phyloP scores from a whole-genome alignment of 495 filamentous ascomycete species.

The Neurospora pannonica region DNA sequence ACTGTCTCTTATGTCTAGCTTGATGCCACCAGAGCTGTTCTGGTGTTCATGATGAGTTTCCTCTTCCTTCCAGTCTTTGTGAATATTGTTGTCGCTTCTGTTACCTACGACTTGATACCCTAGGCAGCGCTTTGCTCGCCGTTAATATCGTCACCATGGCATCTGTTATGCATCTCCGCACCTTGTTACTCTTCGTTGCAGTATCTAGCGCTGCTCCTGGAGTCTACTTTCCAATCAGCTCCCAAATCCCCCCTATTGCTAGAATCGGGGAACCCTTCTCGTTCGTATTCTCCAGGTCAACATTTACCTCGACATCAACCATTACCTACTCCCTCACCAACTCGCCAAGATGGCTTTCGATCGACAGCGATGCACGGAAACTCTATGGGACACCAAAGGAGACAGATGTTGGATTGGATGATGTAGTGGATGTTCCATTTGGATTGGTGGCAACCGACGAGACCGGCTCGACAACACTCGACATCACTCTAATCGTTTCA shows the following conservation, averaged over 20 bases:
- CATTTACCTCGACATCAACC: conserved; percentile 47
- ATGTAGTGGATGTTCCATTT: conserved; percentile 38
- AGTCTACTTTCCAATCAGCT: conserved; percentile 61
- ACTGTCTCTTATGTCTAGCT: neutral
- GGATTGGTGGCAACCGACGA: conserved; percentile 52
- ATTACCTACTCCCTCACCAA: conserved; percentile 54
- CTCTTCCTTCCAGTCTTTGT: neutral
- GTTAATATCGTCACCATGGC: conserved; percentile 9
- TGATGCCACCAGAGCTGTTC: neutral
- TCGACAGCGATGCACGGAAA: conserved; percentile 52
- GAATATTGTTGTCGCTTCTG: neutral
- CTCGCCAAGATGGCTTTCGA: conserved; percentile 58
- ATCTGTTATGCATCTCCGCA: neutral
- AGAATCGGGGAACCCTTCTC: conserved; percentile 52
- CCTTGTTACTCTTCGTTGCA: conserved; percentile 8
- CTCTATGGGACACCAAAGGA: conserved; percentile 56
- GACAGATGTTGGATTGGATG: conserved; percentile 43
- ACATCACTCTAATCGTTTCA: conserved; percentile 55
- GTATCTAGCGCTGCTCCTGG: conserved; percentile 33
- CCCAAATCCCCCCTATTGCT: conserved; percentile 69
- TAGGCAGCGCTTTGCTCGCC: neutral
- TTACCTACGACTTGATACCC: neutral
- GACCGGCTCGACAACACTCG: conserved; percentile 45
- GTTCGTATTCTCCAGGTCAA: conserved; percentile 60
- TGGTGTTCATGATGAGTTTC: neutral